Base-by-base conservation (phyloP, 2,329 filamentous ascomycete species). In the Zasmidium citrigriseum region DNA sequence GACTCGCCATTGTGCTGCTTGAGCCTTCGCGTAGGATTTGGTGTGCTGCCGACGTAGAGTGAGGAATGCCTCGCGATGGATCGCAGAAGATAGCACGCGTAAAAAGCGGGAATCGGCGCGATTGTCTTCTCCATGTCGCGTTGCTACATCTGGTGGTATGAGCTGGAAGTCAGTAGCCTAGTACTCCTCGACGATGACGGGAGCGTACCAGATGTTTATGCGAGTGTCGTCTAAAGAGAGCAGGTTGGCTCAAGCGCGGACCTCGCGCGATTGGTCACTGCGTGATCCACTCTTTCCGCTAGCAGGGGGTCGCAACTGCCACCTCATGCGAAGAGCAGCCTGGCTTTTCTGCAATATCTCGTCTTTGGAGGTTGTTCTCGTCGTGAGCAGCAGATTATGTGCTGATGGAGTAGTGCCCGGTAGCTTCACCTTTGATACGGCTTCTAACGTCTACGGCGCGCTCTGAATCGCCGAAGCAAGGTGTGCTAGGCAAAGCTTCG, bases 11-110 rank as follows among this genome's bases (percentile, higher is more conserved):
- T 99, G 77, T 99, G 95, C 73, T 98, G 95, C 61, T 86, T 87
- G 22, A 98, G 81, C 14, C 95, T 89, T 59, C 93, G 84, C 1
- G 87, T 86, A 45, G 95, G 93, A 70, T 97, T 87, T 0, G 93
- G 93, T 1, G 95, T 98, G 46, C 91, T 96, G 54, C 95, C 95
- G 55, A 98, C 89, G 75, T 99, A 99, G 24, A 93, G 82, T 47
- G 83, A 86, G 24, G 83, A 82, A 70, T 86, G 86, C 47, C 85
- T 83, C 10, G 92, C 82, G 0, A 88, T 92, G 0, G 93, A 97
- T 20, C 93, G 89, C 34, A 98, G 84, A 16, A 98, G 84, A 73
- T 99, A 98, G 72, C 95, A 96, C 66, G 90, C 91, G 72, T 98
- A 98, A 64, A 97, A 88, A 1, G 93, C 88, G 10, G 93, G 93